Conservation (phyloP, 192 early-diverging fungal genomes). For the Ramicandelaber brevisporus region DNA sequence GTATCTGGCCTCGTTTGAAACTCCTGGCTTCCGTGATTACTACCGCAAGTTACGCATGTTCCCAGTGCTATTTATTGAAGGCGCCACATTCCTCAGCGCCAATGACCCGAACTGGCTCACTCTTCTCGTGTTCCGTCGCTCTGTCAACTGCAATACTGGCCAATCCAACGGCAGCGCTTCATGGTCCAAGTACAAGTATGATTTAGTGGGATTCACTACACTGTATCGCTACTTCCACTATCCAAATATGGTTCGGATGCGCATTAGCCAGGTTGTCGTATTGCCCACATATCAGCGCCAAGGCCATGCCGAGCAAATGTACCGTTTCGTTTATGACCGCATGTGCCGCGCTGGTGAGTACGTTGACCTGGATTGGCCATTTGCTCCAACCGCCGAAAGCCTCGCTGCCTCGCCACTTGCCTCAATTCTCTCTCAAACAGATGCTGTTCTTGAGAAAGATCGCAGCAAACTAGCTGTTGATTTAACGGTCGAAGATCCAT, state of each 20-base stretch:
- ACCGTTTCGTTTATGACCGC: constrained; percentile 25
- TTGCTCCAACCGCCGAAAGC: no score
- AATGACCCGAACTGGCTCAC: constrained; percentile 65
- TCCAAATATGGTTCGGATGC: constrained; percentile 45
- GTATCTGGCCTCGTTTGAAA: constrained; percentile 24
- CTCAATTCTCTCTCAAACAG: no score
- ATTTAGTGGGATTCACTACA: constrained; percentile 60
- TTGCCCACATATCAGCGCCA: constrained; percentile 64
- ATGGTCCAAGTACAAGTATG: no score
- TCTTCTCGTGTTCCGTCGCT: constrained; percentile 32
- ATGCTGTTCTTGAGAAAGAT: no score
- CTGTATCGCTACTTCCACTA: constrained; percentile 69
- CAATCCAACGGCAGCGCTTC: no score
- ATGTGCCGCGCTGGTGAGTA: constrained; percentile 3
- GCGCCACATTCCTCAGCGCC: constrained; percentile 60
- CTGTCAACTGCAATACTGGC: constrained; percentile 12
- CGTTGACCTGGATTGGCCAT: no score
- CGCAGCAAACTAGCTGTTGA: no score
- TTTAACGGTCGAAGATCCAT: constrained; percentile 74
- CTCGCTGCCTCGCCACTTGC: no score
- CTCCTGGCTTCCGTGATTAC: constrained; percentile 39
- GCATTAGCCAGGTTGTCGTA: constrained; percentile 90
- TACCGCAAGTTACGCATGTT: constrained; percentile 60
- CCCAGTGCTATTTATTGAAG: constrained; percentile 70
- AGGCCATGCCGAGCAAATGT: constrained; percentile 59